phyloP scores from a whole-genome alignment of 2,329 filamentous ascomycete species.

The Alternaria novae-zelandiae region DNA sequence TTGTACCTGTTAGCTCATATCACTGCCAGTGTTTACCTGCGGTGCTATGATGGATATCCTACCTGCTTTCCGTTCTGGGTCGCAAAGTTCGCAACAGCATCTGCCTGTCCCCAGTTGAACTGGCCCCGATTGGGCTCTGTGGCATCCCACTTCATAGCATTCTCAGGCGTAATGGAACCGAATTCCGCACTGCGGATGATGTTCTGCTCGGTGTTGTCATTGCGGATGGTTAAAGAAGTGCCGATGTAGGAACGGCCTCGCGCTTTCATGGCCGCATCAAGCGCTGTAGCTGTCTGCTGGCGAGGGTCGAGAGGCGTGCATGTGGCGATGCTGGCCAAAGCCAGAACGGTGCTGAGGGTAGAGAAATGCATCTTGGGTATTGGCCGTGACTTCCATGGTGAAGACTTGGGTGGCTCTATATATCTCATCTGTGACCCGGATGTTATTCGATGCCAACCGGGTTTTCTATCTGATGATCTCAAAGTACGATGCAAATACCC shows the following conservation, averaged over 20 bases:
- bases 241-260: conserved; percentile 45
- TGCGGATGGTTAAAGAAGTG: conserved; percentile 45
- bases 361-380: conserved; percentile 25
- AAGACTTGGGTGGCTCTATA: neutral
- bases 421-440: neutral
- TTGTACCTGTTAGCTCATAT: neutral
- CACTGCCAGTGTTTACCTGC: neutral
- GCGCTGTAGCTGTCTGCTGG: conserved; percentile 22
- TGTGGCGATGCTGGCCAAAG: conserved; percentile 20
- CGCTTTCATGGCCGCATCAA: conserved; percentile 29
- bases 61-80: conserved; percentile 40
- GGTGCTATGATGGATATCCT: neutral
- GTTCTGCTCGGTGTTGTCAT: conserved; percentile 37
- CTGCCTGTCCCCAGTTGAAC: conserved; percentile 45
- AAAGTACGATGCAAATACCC: conserved; percentile 12
- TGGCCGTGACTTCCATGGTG: neutral
- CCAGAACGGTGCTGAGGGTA: conserved; percentile 26
- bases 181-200: conserved; percentile 35
- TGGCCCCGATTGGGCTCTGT: conserved; percentile 44
- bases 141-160: conserved; percentile 50
- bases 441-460: neutral
- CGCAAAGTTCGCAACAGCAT: conserved; percentile 46
- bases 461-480: neutral
- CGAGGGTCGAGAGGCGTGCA: conserved; percentile 24
- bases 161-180: conserved; percentile 47